Evolutionary conservation across 2,329 filamentous ascomycete genomes (phyloP).

Genomic region (Zasmidium angulare): DNA sequence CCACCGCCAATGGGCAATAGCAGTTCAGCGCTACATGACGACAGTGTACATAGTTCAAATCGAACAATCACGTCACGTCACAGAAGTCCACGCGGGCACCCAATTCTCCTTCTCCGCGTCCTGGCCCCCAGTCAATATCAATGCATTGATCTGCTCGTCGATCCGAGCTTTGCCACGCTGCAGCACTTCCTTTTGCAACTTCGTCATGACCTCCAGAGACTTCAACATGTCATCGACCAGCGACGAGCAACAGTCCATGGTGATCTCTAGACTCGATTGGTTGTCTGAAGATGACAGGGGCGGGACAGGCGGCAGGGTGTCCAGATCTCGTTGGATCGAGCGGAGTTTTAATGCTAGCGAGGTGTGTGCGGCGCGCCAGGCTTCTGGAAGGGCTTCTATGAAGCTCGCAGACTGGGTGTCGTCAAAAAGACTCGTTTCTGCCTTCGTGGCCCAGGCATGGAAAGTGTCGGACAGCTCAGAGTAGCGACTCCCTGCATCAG

Average conservation of each 20-base stretch:
- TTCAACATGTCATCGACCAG: conserved; percentile 60
- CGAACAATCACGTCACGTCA: conserved; percentile 2
- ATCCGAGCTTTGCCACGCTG: conserved; percentile 61
- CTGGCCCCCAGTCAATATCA: conserved; percentile 13
- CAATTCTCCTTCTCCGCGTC: conserved; percentile 22
- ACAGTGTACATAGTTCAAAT: background rate
- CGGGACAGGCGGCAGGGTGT: conserved; percentile 43
- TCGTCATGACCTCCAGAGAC: conserved; percentile 63
- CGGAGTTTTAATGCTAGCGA: conserved; percentile 57
- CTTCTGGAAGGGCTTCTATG: conserved; percentile 55
- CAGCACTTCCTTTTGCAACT: conserved; percentile 60
- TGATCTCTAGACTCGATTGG: conserved; percentile 45
- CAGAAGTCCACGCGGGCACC: conserved; percentile 29
- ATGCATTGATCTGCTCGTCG: conserved; percentile 28
- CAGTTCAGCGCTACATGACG: too few species aligned
- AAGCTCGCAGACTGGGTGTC: conserved; percentile 46
- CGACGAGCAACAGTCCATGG: conserved; percentile 50
- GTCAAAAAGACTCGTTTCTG: conserved; percentile 21
- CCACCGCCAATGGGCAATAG: background rate
- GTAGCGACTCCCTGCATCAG: conserved; percentile 58
- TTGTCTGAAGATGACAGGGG: conserved; percentile 14
- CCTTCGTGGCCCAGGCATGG: conserved; percentile 55
- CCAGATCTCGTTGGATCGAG: conserved; percentile 52
- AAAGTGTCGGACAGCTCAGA: conserved; percentile 57
- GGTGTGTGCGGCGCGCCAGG: conserved; percentile 61